Base-by-base conservation (phyloP, 2,329 filamentous ascomycete species). In the Leptographium wingfieldii region DNA sequence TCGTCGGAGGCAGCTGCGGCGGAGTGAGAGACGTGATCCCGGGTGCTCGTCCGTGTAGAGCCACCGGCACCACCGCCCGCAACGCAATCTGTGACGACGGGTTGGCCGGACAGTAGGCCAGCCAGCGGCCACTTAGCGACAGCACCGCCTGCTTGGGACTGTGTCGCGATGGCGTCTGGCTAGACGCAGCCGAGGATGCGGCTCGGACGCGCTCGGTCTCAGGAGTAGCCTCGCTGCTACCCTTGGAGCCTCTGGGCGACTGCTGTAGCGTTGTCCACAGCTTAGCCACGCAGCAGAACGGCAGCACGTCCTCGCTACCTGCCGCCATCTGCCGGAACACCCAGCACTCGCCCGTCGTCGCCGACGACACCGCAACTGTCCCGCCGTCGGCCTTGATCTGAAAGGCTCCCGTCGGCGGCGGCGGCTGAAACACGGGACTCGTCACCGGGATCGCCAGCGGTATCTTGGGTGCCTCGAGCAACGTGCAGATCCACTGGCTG, bases 231-330 rank as follows among this genome's bases (percentile, higher is more conserved):
- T 63, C 63, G 33, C 58, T 57, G 7, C 43, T 38, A 74, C n/a
- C 54, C 74, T 22, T 69, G 35, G 81, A 77, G 29, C 74, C 74
- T 61, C 77, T 77, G 22, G 75, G 72, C 35, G 75, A 74, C 64
- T 84, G 80, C 68, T 94, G 89, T 33, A 96, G 76, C 53, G 85
- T 86, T 0, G 94, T 96, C 94, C 94, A 99, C 22, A 95, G 75
- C 73, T 99, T 99, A 25, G 87, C 92, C 59, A 94, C 77, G 67
- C 91, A 96, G 46, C 73, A 76, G 69, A 80, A 86, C 19, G 71
- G 68, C 53, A 74, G 65, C 27, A 73, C 73, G 1, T 71, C 68
- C 27, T 80, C 79, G 55, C 74, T 73, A 0, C 22, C 5, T 3
- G 73, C 69, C 11, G 73, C 66, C 10, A 76, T 69, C 63, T 84